These are phyloP conservation scores for Phytophthora tubulina DNA, from an alignment of 352 stramenopile genomes.

Conservation along the genomic window DNA sequence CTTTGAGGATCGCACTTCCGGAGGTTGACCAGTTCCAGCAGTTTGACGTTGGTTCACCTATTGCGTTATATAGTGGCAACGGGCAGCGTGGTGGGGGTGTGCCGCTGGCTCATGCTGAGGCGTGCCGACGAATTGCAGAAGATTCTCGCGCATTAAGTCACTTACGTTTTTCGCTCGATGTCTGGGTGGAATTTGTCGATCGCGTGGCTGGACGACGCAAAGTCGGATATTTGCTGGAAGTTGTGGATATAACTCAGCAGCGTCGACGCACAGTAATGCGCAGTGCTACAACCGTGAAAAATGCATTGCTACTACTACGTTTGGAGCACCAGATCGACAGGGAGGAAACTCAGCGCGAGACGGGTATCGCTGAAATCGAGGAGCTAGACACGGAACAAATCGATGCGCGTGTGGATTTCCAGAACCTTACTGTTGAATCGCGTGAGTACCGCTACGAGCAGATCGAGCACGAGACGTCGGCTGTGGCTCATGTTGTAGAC, in stretches of 20 bases:
- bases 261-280: slow-evolving; percentile 54
- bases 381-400: slow-evolving; percentile 20
- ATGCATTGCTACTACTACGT: slow-evolving; percentile 56
- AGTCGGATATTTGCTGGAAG: slow-evolving; percentile 72
- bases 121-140: slow-evolving; percentile 32
- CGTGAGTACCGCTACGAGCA: slow-evolving; percentile 74
- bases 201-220: slow-evolving; percentile 62
- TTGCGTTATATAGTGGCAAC: slow-evolving; percentile 22
- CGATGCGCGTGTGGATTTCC: slow-evolving; percentile 44
- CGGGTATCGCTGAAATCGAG: slow-evolving; percentile 33
- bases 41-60: slow-evolving; percentile 37
- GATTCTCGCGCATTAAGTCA: slow-evolving; percentile 41
- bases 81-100: slow-evolving; percentile 27
- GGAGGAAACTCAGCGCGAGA: slow-evolving; percentile 31
- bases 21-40: neutral
- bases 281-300: slow-evolving; percentile 72
- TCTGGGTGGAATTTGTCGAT: slow-evolving; percentile 82
- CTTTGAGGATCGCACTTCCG: slow-evolving; percentile 16
- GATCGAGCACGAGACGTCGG: slow-evolving; percentile 65
- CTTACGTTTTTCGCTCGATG: slow-evolving; percentile 65
- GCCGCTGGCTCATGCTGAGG: slow-evolving; percentile 32
- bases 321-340: slow-evolving; percentile 41
- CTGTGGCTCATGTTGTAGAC: slow-evolving; percentile 55
- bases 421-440: slow-evolving; percentile 64
- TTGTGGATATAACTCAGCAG: slow-evolving; percentile 45